These are phyloP conservation scores for Panellus pusillus DNA, from an alignment of 768 basidiomycete genomes.

Conservation along the genomic window DNA sequence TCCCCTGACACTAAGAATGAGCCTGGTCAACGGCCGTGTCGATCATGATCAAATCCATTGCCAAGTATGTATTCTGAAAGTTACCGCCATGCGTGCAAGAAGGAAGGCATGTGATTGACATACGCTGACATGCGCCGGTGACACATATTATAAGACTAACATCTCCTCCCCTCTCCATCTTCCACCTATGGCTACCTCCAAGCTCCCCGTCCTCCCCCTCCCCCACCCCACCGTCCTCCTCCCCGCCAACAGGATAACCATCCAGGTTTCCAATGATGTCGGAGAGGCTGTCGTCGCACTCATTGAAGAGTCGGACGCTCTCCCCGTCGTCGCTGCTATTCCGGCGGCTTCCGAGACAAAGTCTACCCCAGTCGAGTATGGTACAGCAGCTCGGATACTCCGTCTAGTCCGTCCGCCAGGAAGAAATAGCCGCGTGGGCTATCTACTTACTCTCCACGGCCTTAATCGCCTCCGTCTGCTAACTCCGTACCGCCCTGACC, in stretches of 20 bases:
- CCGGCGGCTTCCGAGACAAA: constrained; percentile 36
- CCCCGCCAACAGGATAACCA: constrained; percentile 67
- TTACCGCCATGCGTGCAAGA: too few relatives aligned
- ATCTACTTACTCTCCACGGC: constrained; percentile 72
- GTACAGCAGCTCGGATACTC: constrained; percentile 69
- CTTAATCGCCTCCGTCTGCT: constrained; percentile 63
- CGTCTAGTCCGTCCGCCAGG: constrained; percentile 64
- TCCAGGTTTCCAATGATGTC: constrained; percentile 61
- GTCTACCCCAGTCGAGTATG: constrained; percentile 51
- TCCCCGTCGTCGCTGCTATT: constrained; percentile 69
- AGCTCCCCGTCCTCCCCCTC: constrained; percentile 69
- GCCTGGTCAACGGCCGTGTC: too few relatives aligned
- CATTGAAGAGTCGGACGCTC: constrained; percentile 66
- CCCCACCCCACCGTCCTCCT: constrained; percentile 73
- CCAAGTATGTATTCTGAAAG: too few relatives aligned
- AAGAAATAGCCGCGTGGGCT: constrained; percentile 57
- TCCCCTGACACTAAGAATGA: too few relatives aligned
- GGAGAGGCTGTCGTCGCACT: constrained; percentile 68
- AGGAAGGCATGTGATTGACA: too few relatives aligned
- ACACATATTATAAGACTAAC: too few relatives aligned
- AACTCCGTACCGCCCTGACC: constrained; percentile 32
- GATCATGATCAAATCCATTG: too few relatives aligned
- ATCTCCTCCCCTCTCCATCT: too few relatives aligned
- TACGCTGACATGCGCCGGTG: too few relatives aligned
- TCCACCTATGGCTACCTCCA: constrained; percentile 43